Evolutionary conservation across 2,329 filamentous ascomycete genomes (phyloP), one percentile per base, ranked within the genome.

Genomic region (Pleurostoma richardsiae): DNA sequence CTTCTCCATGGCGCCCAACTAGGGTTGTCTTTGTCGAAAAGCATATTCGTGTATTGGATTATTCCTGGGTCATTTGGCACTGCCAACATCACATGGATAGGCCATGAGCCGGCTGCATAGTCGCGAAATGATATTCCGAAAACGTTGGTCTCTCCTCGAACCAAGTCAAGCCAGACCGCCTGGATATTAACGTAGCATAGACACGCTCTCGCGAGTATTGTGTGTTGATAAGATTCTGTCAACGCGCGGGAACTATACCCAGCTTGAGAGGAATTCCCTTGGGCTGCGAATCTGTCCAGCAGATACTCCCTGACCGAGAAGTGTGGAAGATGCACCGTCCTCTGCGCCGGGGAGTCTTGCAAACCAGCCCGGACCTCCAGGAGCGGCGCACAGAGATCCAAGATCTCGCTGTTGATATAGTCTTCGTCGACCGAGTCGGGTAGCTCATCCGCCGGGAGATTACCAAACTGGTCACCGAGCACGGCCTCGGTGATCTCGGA

Each of bases 341-440:
- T 19, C 19, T 19, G 19, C 19, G 19, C 19, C 19, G 19, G 19
- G 19, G 19, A 19, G 19, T 19, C 19, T 19, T 19, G 19, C 19
- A 19, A 19, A 19, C 19, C 19, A 19, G 19, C 19, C 19, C 19
- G 19, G 5, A 63, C 43, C 27, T 66, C 64, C 1, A 68, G 2
- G 2, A 69, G 44, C 0, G 59, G 57, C 0, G 55, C 58, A 29
- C 62, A 69, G 2, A 61, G 49, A 1, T 52, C 50, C 0, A 59
- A 5, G 4, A 67, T 59, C 30, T 63, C 58, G 6, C 45, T 52
- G 11, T 56, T 47, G 6, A 67, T 29, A 30, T 63, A 65, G 0
- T 60, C 57, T 0, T 66, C 54, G 8, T 64, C 50, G 2, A 64
- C 11, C 0, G 19, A 11, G 4, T 65, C 59, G 0, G 60, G 60